Evolutionary conservation across 768 basidiomycete species (phyloP).

Genomic region (Auriscalpium microsporum): DNA sequence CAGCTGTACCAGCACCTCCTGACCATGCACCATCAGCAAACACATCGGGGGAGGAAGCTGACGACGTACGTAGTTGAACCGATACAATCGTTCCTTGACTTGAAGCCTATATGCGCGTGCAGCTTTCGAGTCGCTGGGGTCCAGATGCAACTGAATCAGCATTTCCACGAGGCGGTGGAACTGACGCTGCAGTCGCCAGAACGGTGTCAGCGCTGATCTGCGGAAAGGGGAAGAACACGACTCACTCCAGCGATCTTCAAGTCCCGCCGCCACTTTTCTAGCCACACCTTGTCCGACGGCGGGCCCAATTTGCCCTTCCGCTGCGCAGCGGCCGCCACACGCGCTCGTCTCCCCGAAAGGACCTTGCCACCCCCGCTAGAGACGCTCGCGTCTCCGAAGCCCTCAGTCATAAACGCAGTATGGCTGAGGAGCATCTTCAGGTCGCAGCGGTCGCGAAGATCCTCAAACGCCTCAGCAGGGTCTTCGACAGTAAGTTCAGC

Average conservation of each 20-base stretch:
- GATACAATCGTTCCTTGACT: slow-evolving; percentile 90
- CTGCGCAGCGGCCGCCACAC: slow-evolving; percentile 12
- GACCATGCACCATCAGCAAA: slow-evolving; percentile 3
- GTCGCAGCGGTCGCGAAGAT: slow-evolving; percentile 89
- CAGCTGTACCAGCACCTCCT: slow-evolving; percentile 85
- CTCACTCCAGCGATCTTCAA: slow-evolving; percentile 85
- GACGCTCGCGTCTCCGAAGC: slow-evolving; percentile 36
- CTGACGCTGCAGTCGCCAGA: slow-evolving; percentile 57
- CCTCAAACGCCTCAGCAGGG: slow-evolving; percentile 96
- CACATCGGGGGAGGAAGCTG: background rate
- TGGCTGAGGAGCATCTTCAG: slow-evolving; percentile 65
- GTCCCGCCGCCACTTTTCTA: slow-evolving; percentile 70
- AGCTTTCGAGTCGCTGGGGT: slow-evolving; percentile 46
- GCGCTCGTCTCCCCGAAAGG: slow-evolving; percentile 17
- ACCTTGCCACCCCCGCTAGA: slow-evolving; percentile 30
- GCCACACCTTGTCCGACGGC: slow-evolving; percentile 68
- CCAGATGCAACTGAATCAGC: slow-evolving; percentile 67
- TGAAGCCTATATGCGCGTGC: slow-evolving; percentile 71
- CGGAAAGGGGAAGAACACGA: background rate
- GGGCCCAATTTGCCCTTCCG: slow-evolving; percentile 62
- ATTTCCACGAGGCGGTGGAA: slow-evolving; percentile 90
- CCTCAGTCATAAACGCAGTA: slow-evolving; percentile 63
- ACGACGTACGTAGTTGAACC: slow-evolving; percentile 83
- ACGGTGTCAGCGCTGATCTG: background rate
- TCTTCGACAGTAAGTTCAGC: slow-evolving; percentile 97